Evolutionary conservation across 129 eudicot genomes (phyloP).

Genomic region (Arctium lappa): DNA sequence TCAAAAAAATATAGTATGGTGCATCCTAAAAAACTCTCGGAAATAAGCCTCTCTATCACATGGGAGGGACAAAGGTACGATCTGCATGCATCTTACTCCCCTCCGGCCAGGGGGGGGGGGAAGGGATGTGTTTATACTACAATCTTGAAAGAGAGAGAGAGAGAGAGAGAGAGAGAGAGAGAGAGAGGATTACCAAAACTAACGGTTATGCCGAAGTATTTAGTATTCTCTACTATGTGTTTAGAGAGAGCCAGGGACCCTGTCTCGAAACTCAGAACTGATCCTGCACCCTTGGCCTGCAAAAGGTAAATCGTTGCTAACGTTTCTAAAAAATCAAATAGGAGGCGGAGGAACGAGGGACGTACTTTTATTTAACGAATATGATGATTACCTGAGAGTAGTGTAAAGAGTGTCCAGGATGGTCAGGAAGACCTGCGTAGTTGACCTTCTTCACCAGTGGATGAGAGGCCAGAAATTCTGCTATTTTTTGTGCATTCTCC

Average conservation of each 20-base stretch:
- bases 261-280: conserved; percentile 84
- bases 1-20: no score
- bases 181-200: conserved; percentile 67
- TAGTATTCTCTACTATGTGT: conserved; percentile 79
- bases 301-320: not conserved
- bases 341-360: no score
- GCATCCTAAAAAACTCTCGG: no score
- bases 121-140: no score
- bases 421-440: conserved; percentile 92
- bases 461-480: conserved; percentile 83
- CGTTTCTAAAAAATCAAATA: not conserved
- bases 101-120: no score
- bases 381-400: conserved; percentile 70
- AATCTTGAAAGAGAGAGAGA: not conserved
- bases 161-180: no score
- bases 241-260: conserved; percentile 86
- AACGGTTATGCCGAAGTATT: conserved; percentile 85
- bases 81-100: no score
- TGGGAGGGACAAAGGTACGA: no score
- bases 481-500: conserved; percentile 95
- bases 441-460: conserved; percentile 83
- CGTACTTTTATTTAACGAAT: not conserved
- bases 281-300: conserved; percentile 99
- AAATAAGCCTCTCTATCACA: no score
- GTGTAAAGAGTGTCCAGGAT: conserved; percentile 85